A percentile compares a stretch with the other conserved stretches of the same genome.
These are phyloP conservation scores for Endothia cerciana DNA, from an alignment of 2,329 filamentous ascomycete genomes.

Conservation along the genomic window DNA sequence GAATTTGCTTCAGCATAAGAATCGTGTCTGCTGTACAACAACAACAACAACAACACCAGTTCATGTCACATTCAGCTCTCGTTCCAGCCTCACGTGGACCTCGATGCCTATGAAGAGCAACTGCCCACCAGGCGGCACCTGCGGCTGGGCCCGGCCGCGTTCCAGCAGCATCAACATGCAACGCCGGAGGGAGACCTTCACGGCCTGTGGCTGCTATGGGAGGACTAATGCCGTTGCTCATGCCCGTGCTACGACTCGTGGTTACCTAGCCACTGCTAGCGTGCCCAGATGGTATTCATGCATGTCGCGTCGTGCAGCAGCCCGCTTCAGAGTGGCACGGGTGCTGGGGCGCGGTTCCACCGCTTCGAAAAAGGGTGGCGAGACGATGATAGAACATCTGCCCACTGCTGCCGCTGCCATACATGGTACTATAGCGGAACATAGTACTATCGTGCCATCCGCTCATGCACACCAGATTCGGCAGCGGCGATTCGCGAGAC, in stretches of 20 bases:
- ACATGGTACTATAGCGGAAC: neutral
- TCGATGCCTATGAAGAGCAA: neutral
- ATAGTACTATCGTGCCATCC: neutral
- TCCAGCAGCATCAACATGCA: conserved; percentile 1
- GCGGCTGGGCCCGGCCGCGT: conserved; percentile 1
- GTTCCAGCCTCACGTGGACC: neutral
- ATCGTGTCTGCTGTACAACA: neutral
- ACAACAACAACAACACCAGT: neutral
- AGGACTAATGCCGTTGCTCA: neutral
- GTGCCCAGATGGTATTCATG: conserved; percentile 6
- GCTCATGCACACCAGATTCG: neutral
- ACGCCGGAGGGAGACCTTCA: neutral
- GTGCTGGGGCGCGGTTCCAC: conserved; percentile 1
- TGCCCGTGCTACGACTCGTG: neutral
- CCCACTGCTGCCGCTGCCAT: conserved; percentile 3
- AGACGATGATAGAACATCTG: conserved; percentile 12
- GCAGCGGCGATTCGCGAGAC: neutral
- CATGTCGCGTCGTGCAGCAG: conserved; percentile 16
- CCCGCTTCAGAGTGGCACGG: conserved; percentile 6
- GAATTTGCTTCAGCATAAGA: neutral
- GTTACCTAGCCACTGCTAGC: neutral
- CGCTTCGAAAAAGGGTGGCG: conserved; percentile 1
- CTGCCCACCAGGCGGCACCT: neutral
- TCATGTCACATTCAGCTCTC: neutral
- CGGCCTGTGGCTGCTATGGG: neutral